Conservation (phyloP, 2,329 filamentous ascomycete genomes). For the Pseudofabraea citricarpa region DNA sequence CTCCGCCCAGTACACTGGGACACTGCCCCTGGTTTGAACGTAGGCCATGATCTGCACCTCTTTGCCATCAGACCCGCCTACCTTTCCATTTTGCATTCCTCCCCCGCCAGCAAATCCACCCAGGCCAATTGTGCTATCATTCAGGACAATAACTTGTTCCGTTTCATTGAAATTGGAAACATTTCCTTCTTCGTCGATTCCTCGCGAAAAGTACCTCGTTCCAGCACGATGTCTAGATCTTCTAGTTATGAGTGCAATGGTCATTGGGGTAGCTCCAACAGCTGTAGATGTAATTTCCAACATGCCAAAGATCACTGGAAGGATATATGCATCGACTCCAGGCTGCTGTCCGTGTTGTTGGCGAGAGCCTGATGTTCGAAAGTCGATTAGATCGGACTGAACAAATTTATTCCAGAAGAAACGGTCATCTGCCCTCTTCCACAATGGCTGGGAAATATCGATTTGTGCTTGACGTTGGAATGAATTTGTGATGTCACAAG, state of each 20-base stretch:
- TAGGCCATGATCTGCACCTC: constrained; percentile 91
- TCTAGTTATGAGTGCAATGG: constrained; percentile 81
- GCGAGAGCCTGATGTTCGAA: constrained; percentile 60
- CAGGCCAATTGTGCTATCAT: constrained; percentile 70
- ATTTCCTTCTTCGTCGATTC: constrained; percentile 87
- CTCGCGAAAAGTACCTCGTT: constrained; percentile 91
- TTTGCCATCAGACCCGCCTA: constrained; percentile 51
- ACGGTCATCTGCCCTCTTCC: constrained; percentile 89
- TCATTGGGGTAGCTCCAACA: constrained; percentile 80
- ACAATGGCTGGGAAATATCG: constrained; percentile 69
- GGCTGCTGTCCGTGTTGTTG: constrained; percentile 66
- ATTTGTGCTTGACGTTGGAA: constrained; percentile 88
- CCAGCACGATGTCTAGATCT: constrained; percentile 84
- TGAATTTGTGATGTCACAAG: constrained; percentile 91
- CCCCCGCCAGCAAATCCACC: constrained; percentile 76
- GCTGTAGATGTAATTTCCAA: constrained; percentile 82
- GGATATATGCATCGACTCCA: constrained; percentile 82
- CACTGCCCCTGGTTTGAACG: constrained; percentile 92
- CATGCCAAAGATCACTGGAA: constrained; percentile 96
- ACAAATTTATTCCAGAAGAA: constrained; percentile 99
- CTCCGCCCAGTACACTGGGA: constrained; percentile 94
- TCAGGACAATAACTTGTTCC: constrained; percentile 85
- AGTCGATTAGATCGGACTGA: constrained; percentile 86
- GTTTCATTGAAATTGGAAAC: constrained; percentile 99
- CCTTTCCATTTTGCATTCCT: constrained; percentile 70